Base-by-base conservation (phyloP, 2,329 filamentous ascomycete genomes). In the Colletotrichum phormii region DNA sequence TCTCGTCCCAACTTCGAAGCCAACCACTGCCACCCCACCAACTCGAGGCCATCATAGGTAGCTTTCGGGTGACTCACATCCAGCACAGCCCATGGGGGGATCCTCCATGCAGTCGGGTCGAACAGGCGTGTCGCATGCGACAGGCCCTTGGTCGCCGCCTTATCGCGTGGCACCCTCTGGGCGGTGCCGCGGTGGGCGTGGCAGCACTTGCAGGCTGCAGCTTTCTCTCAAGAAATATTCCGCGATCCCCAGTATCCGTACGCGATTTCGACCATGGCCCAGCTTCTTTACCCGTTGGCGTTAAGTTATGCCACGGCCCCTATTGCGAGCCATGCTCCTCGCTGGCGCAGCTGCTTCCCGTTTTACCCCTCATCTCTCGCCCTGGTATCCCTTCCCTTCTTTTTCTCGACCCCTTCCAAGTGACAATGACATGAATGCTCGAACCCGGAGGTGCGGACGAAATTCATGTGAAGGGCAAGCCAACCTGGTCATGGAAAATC, bases 141-240 rank as follows among this genome's bases (percentile, higher is more conserved):
- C 58, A 59, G 54, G 61, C 67, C 61, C 67, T 67, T 53, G 62
- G 58, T 35, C 35, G 24, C 63, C 61, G 60, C 58, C 71, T 72
- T 73, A 67, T 73, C 62, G 71, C 71, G 71, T 73, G 71, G 71
- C 71, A 72, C 62, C 37, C 59, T 66, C 62, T 71, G 37, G 54
- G 63, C 58, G 57, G 18, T 61, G 55, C 46, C 29, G 61, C 31
- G 42, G 42, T 46, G 35, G 35, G 35, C 18, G 37, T 42, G 42
- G 42, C 42, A 49, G 42, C 42, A 49, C 42, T 22, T 49, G 42
- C 42, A n/a, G 15, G 42, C 18, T 49, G 42, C 42, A 22, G 12
- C 26, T 55, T 55, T 55, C 53, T 55, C 53, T 31, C 11, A 29
- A 46, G 64, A 64, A 64, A 64, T 64, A 53, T 60, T 60, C 59